Conservation (phyloP, 2,329 filamentous ascomycete species). For the Tolypocladium album region DNA sequence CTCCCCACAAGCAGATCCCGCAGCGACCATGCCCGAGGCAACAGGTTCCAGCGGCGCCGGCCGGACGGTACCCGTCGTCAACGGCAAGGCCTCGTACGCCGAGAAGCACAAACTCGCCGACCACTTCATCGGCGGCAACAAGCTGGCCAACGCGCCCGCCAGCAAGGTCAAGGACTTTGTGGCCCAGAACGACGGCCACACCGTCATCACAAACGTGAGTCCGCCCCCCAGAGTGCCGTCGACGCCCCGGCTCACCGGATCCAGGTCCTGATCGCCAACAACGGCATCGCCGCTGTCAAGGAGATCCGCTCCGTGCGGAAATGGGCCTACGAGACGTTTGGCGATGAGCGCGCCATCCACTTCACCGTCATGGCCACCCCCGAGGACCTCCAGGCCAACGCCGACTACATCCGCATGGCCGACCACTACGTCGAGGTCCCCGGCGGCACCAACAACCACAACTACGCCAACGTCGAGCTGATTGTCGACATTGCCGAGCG, state of each 20-base stretch:
- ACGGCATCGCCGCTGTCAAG: conserved; percentile 98
- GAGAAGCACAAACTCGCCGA: conserved; percentile 73
- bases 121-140: conserved; percentile 96
- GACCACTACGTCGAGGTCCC: conserved; percentile 99
- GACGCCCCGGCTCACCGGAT: background rate
- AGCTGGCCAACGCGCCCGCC: conserved; percentile 67
- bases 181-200: conserved; percentile 79
- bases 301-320: conserved; percentile 98
- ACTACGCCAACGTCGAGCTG: conserved; percentile 98
- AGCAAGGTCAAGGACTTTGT: conserved; percentile 97
- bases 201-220: conserved; percentile 93
- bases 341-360: conserved; percentile 94
- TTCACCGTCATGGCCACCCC: conserved; percentile 99
- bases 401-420: conserved; percentile 98
- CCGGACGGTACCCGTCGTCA: conserved; percentile 39
- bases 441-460: conserved; percentile 99
- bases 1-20: background rate
- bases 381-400: conserved; percentile 93
- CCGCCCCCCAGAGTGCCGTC: background rate
- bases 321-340: conserved; percentile 99
- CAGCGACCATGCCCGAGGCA: conserved; percentile 34
- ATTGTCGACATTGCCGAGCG: conserved; percentile 98
- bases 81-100: conserved; percentile 58
- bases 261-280: conserved; percentile 97
- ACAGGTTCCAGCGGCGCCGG: conserved; percentile 28